Evolutionary conservation across 2,329 filamentous ascomycete species (phyloP).

Genomic region (Aureobasidium sp.): DNA sequence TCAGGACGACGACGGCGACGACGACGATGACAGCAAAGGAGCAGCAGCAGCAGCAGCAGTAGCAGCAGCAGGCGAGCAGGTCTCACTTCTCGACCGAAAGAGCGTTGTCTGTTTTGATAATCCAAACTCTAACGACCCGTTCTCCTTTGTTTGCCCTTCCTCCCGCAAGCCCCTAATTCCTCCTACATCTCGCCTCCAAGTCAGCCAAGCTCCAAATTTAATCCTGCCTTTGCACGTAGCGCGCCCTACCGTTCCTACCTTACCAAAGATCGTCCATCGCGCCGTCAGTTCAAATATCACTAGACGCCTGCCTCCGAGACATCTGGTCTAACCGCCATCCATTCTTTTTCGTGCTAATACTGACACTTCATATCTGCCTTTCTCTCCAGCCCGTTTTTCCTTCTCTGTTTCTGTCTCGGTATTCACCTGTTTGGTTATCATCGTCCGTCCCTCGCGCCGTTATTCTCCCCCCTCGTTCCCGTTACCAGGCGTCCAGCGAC

Average conservation of each 20-base stretch:
- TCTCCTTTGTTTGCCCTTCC: slow-evolving; percentile 14
- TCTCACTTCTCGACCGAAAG: slow-evolving; percentile 14
- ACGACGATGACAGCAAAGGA: not conserved
- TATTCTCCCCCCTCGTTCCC: slow-evolving; percentile 6
- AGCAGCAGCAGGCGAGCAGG: slow-evolving; percentile 10
- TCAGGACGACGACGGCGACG: not conserved
- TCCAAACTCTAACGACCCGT: not conserved
- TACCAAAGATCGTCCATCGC: not conserved
- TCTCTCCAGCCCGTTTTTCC: not conserved
- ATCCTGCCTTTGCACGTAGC: slow-evolving; percentile 7
- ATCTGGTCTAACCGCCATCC: not conserved
- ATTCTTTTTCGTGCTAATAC: not conserved
- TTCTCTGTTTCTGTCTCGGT: slow-evolving; percentile 10
- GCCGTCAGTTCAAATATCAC: not conserved
- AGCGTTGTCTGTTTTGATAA: slow-evolving; percentile 16
- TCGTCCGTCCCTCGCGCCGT: not conserved
- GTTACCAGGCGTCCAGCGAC: slow-evolving; percentile 14
- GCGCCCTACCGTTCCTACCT: slow-evolving; percentile 7
- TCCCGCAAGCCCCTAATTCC: not conserved
- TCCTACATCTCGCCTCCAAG: slow-evolving; percentile 10
- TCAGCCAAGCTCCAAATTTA: slow-evolving; percentile 13
- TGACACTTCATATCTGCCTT: not conserved
- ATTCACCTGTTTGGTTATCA: slow-evolving; percentile 2
- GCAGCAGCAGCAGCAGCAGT: not conserved
- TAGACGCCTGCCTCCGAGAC: not conserved